Percentiles rank a stretch among this genome's conserved stretches.
Evolutionary conservation across 257 asterid genomes (phyloP).

Genomic region (Lithospermum erythrorhizon): DNA sequence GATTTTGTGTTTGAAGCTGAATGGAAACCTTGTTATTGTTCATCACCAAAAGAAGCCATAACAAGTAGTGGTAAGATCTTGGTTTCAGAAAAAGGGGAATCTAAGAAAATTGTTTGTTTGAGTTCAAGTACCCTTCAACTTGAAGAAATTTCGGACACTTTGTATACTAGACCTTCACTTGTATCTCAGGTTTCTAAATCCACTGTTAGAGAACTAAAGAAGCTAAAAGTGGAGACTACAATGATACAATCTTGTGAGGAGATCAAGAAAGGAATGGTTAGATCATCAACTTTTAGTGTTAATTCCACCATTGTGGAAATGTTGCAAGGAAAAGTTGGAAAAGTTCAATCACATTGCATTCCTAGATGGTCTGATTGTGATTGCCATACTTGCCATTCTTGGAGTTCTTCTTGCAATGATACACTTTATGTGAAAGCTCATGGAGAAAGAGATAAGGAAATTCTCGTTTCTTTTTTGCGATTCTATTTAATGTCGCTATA

Average conservation of each 20-base stretch:
- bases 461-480: no score
- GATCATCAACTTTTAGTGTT: conserved; percentile 34
- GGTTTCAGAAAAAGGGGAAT: conserved; percentile 59
- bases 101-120: conserved; percentile 43
- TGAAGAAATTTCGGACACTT: conserved; percentile 87
- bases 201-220: conserved; percentile 28
- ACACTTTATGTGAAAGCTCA: conserved; percentile 54
- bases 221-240: conserved; percentile 21
- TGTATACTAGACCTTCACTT: conserved; percentile 57
- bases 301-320: conserved; percentile 64
- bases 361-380: conserved; percentile 96
- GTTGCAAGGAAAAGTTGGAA: conserved; percentile 51
- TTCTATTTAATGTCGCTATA: no score
- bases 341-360: conserved; percentile 20
- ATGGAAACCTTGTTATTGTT: conserved; percentile 85
- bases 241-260: conserved; percentile 7
- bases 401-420: conserved; percentile 48
- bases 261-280: conserved; percentile 13
- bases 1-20: conserved; percentile 72
- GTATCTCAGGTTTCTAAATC: conserved; percentile 43
- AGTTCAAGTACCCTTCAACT: conserved; percentile 48
- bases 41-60: conserved; percentile 38
- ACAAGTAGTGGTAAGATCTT: conserved; percentile 47
- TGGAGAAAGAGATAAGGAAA: conserved; percentile 53
- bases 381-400: conserved; percentile 56